These are phyloP conservation scores for Excoecaria agallocha DNA, from an alignment of 345 rosid genomes.

Conservation along the genomic window DNA sequence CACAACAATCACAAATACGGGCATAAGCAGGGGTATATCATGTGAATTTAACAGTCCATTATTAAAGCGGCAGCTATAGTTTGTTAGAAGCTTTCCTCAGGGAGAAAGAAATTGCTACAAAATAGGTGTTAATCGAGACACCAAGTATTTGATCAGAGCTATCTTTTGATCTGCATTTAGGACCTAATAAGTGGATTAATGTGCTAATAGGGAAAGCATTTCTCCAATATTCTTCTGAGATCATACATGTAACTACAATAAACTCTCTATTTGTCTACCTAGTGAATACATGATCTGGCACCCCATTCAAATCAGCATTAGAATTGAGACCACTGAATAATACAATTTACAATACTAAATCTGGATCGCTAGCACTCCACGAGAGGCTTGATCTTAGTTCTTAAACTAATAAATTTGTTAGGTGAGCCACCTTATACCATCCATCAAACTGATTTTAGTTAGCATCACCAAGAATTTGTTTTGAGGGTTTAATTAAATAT, in stretches of 20 bases:
- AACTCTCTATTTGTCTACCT: constrained; percentile 36
- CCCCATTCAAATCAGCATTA: constrained; percentile 54
- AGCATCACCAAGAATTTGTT: background rate
- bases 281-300: constrained; percentile 45
- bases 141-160: too few species aligned
- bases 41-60: background rate
- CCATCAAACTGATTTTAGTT: too few species aligned
- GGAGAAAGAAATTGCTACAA: too few species aligned
- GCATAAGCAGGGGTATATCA: constrained; percentile 14
- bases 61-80: background rate
- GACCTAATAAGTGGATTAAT: too few species aligned
- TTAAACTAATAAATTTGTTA: too few species aligned
- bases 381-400: too few species aligned
- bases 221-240: constrained; percentile 4
- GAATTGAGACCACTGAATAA: constrained; percentile 41
- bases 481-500: background rate
- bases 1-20: constrained; percentile 26
- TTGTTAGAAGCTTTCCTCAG: constrained; percentile 31
- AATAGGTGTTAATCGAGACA: too few species aligned
- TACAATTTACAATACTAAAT: constrained; percentile 8
- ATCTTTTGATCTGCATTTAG: too few species aligned
- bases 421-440: too few species aligned
- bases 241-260: constrained; percentile 31
- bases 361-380: constrained; percentile 27
- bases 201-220: too few species aligned